Evolutionary conservation across 169 alveolate genomes (phyloP), one percentile per base, ranked within the genome.

Genomic region (Toxoplasma gondii): DNA sequence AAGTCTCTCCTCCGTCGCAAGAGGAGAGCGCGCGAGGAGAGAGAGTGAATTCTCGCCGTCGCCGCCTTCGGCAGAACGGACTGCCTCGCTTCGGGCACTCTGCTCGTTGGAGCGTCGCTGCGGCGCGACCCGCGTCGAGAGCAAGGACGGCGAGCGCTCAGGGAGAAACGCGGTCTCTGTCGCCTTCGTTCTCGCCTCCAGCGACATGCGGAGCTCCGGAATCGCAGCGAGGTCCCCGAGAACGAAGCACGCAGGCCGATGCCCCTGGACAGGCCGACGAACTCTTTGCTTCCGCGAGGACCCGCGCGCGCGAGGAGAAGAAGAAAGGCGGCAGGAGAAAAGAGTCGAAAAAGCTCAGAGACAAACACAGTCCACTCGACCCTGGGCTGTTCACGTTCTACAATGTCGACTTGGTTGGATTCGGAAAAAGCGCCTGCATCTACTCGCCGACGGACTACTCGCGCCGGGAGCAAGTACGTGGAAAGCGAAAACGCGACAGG

Each of bases 361-460:
- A 27, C 74, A 22, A 4, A 64, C 34, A 27, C 74, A 49, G 58
- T 19, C 74, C 24, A 1, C 86, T 78, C 44, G 86, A 78, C 45
- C 29, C 86, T n/a, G 22, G 45, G 49, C n/a, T 19, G 44, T 78
- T 78, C 80, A 92, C 92, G 36, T 92, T 92, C 92, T 92, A 83
- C 88, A 81, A 83, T 64, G 94, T 92, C 41, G 94, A 92, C 39
- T 91, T 92, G 22, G 67, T 92, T 0, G 94, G 94, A 27, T 92
- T 81, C 64, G 94, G 94, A 31, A 49, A 69, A 67, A 92, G 94
- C 43, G 69, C 88, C 39, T 64, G 88, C 9, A 36, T 92, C n/a
- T 80, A 90, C 54, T 83, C 94, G 31, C 39, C 91, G 24, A 54
- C 86, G 5, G 87, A 92, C 64, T 92, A 92, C 94, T 92, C 94